Evolutionary conservation across 139 green algal species (phyloP).

Genomic region (Chlamydomonas applanata): DNA sequence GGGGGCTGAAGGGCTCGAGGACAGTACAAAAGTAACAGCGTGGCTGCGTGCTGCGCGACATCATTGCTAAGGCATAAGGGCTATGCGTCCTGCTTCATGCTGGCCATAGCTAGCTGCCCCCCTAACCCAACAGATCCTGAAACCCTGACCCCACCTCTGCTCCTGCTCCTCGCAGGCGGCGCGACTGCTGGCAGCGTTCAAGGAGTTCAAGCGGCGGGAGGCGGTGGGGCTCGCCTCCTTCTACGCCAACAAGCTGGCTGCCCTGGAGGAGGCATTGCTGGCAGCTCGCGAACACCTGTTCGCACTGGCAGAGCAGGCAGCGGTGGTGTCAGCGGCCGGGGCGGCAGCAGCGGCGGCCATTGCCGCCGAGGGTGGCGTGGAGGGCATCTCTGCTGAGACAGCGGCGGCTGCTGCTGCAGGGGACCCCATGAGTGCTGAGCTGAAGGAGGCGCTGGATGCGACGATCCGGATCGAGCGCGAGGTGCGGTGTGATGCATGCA

Average conservation of each 20-base stretch:
- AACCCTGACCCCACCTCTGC: background rate
- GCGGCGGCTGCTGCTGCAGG: background rate
- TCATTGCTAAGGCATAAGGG: too few species aligned
- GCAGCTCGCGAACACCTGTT: conserved; percentile 48
- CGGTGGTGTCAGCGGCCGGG: background rate
- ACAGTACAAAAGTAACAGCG: too few species aligned
- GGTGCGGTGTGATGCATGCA: conserved; percentile 12
- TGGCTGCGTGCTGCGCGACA: too few species aligned
- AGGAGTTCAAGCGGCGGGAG: conserved; percentile 54
- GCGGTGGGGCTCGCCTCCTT: conserved; percentile 40
- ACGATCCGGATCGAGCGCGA: conserved; percentile 12
- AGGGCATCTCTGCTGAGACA: background rate
- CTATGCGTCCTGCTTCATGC: background rate
- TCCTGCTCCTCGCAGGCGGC: conserved; percentile 37
- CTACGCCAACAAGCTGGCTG: conserved; percentile 55
- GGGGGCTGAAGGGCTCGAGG: too few species aligned
- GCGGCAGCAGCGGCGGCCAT: background rate
- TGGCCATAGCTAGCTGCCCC: background rate
- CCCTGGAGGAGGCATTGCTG: conserved; percentile 56
- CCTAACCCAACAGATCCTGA: background rate
- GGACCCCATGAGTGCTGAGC: background rate
- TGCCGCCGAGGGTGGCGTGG: background rate
- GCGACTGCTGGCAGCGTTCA: conserved; percentile 45
- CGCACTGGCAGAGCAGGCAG: conserved; percentile 16
- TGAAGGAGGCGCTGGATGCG: background rate